Conservation (phyloP, 768 basidiomycete species). For the Pholiota microspora region DNA sequence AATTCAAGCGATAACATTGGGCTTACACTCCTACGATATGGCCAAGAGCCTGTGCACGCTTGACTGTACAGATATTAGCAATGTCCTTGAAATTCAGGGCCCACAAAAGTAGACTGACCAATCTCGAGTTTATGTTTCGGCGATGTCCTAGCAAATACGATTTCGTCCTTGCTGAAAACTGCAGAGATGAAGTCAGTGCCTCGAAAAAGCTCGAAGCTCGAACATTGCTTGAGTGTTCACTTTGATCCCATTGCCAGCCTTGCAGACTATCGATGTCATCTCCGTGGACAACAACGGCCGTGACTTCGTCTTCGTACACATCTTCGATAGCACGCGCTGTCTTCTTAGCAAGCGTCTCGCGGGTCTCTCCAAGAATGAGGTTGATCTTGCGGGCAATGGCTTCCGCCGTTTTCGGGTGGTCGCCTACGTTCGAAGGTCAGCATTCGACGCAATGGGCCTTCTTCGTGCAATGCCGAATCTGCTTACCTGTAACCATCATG, state of each 20-base stretch:
- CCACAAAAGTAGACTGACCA: slow-evolving; percentile 33
- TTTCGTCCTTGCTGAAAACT: slow-evolving; percentile 70
- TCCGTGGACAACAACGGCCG: slow-evolving; percentile 65
- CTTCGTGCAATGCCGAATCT: background rate
- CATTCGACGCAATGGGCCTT: background rate
- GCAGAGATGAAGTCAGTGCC: background rate
- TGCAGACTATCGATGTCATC: slow-evolving; percentile 65
- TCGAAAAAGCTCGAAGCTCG: background rate
- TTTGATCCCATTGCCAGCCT: slow-evolving; percentile 76
- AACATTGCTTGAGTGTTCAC: slow-evolving; percentile 32
- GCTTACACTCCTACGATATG: slow-evolving; percentile 74
- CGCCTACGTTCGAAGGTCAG: slow-evolving; percentile 33
- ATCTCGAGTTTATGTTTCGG: slow-evolving; percentile 76
- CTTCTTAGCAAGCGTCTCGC: slow-evolving; percentile 55
- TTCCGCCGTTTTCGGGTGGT: slow-evolving; percentile 73
- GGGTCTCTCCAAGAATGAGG: slow-evolving; percentile 63
- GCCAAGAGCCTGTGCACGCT: slow-evolving; percentile 67
- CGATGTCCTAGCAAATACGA: slow-evolving; percentile 71
- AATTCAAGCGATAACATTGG: too few species aligned
- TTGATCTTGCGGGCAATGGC: slow-evolving; percentile 75
- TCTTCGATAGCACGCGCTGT: slow-evolving; percentile 53
- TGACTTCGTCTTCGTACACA: slow-evolving; percentile 67
- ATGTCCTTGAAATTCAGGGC: background rate
- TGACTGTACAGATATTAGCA: slow-evolving; percentile 37
- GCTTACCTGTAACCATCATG: slow-evolving; percentile 70